These are phyloP conservation scores for Beta corolliflora DNA, from an alignment of 179 eudicot species.

Conservation along the genomic window DNA sequence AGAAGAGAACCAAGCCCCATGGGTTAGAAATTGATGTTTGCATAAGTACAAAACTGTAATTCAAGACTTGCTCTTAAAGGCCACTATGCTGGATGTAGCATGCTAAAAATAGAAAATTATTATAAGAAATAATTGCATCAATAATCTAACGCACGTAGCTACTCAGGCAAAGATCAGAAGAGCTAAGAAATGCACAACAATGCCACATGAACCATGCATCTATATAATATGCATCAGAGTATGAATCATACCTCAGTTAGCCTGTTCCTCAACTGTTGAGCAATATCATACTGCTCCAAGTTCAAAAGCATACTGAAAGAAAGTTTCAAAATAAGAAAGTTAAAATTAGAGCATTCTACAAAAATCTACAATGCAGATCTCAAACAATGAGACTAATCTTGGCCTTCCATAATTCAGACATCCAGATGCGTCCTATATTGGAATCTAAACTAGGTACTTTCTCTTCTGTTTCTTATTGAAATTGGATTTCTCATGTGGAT, in stretches of 20 bases:
- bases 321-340: neutral
- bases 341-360: neutral
- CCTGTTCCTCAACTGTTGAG: slow-evolving; percentile 86
- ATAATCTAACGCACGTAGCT: neutral
- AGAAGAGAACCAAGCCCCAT: neutral
- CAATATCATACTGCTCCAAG: slow-evolving; percentile 88
- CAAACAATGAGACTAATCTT: neutral
- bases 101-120: neutral
- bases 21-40: neutral
- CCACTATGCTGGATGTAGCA: neutral
- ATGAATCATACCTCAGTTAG: slow-evolving; percentile 71
- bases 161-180: neutral
- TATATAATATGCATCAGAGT: no score
- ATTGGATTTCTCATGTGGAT: neutral
- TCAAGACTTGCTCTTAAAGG: neutral
- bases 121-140: neutral
- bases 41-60: neutral
- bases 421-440: neutral
- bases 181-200: neutral
- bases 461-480: neutral
- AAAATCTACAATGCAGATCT: neutral
- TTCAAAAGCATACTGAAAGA: slow-evolving; percentile 86
- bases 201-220: neutral
- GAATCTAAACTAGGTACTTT: neutral
- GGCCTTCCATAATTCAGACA: neutral